Base-by-base conservation (phyloP, 2,329 filamentous ascomycete species). In the Dothideomycetidae sp. region DNA sequence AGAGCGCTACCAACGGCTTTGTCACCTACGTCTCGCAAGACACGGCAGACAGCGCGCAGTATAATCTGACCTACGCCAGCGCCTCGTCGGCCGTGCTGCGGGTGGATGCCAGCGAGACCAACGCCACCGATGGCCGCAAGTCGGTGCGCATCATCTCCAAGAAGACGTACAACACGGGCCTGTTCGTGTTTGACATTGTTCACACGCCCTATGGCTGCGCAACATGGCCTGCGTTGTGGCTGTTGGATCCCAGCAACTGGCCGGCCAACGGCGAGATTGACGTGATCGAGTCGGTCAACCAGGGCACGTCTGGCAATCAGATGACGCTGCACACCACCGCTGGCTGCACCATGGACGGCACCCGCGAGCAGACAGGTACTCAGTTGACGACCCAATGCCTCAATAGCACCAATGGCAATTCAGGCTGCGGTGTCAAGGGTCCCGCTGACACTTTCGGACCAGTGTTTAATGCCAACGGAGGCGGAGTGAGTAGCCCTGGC, bases 201-300 rank as follows among this genome's bases (percentile, higher is more conserved):
- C 57, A 61, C 40, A 59, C 59, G 52, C 57, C 58, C 0, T 49
- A 39, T 17, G 53, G 54, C 3, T 58, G 55, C 45, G 57, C 57
- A 5, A 57, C 55, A 9, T 62, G 60, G 59, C 59, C 60, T 2
- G 56, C 57, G 1, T 58, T 58, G 37, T 62, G 60, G 59, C 50
- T 57, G 3, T 43, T 57, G 13, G 58, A 57, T n/a, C 76, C 76
- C 10, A 26, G 21, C 21, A 64, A 51, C 35, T 56, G 56, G 55
- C 55, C 51, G 7, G 33, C 32, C 19, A 51, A 50, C 37, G 55
- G 52, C n/a, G 52, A 56, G 36, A 53, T 55, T 31, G 51, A 59
- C 29, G 57, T 59, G 42, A 54, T 58, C 21, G 56, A 59, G 36
- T 52, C 53, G 15, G 50, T 57, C 3, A 52, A 57, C 37, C 36